These are phyloP conservation scores for Aureobasidium sp. DNA, from an alignment of 2,329 filamentous ascomycete genomes.

Conservation along the genomic window DNA sequence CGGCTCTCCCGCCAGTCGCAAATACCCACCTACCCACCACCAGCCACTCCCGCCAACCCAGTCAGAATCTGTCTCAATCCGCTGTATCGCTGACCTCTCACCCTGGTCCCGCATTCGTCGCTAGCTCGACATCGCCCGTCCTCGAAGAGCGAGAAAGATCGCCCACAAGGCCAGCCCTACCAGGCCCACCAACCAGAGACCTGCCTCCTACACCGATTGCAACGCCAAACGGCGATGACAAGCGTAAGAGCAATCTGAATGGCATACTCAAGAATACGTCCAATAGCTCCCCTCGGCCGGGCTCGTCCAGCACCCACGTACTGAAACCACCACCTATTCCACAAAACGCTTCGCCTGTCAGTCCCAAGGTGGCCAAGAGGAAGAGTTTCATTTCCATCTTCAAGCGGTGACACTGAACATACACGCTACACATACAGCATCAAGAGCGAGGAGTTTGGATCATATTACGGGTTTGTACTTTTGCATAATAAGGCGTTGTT, in stretches of 20 bases:
- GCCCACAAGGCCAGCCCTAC: too few relatives aligned
- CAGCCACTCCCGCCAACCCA: slow-evolving; percentile 4
- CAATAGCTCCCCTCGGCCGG: not conserved
- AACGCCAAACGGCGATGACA: not conserved
- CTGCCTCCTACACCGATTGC: not conserved
- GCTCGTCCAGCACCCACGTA: slow-evolving; percentile 1
- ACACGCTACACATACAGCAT: not conserved
- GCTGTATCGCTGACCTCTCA: slow-evolving; percentile 7
- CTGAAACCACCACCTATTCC: slow-evolving; percentile 21
- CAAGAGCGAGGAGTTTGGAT: slow-evolving; percentile 5
- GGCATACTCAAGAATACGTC: slow-evolving; percentile 4
- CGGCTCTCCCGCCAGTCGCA: not conserved
- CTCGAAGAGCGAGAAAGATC: not conserved
- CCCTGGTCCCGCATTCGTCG: not conserved
- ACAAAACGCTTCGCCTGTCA: slow-evolving; percentile 18
- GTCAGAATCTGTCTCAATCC: slow-evolving; percentile 10
- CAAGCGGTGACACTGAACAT: slow-evolving; percentile 14
- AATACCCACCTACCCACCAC: slow-evolving; percentile 10
- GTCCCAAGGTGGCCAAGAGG: slow-evolving; percentile 36
- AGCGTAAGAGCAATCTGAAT: not conserved
- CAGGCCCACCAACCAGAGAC: not conserved
- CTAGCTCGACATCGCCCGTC: not conserved
- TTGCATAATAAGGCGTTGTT: not conserved
- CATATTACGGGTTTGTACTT: not conserved
- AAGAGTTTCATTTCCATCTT: slow-evolving; percentile 42